Conservation (phyloP, 2,329 filamentous ascomycete species). For the Diaporthe ilicicola region DNA sequence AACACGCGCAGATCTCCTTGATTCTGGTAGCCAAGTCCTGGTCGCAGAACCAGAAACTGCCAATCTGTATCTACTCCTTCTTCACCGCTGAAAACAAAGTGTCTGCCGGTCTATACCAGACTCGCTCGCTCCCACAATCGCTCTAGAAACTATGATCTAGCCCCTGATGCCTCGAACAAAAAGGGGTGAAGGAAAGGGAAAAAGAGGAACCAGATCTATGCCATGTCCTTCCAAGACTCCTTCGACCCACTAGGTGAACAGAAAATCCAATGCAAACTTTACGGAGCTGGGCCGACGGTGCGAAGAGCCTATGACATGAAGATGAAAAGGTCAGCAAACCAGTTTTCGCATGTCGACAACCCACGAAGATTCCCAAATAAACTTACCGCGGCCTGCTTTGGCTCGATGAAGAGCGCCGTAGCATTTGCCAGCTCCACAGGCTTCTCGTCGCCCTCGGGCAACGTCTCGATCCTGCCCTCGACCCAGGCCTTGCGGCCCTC, state of each 20-base stretch:
- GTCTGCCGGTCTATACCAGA: not conserved
- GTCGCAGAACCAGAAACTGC: not conserved
- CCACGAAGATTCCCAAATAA: not conserved
- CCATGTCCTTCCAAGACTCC: constrained; percentile 9
- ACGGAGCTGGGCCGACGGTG: constrained; percentile 12
- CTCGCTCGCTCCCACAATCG: constrained; percentile 12
- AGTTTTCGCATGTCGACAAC: not conserved
- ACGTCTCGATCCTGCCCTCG: constrained; percentile 82
- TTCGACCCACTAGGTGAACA: not conserved
- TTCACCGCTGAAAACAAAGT: not conserved
- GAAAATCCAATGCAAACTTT: constrained; percentile 27
- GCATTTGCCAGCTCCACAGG: constrained; percentile 80
- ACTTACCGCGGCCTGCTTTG: constrained; percentile 80
- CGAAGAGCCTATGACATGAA: constrained; percentile 16
- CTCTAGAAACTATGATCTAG: not conserved
- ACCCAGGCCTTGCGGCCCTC: constrained; percentile 97
- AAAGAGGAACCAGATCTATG: constrained; percentile 17
- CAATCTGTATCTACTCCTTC: not conserved
- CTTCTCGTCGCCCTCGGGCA: constrained; percentile 70
- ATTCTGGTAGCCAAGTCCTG: not conserved
- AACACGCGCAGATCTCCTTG: not conserved
- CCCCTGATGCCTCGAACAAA: not conserved
- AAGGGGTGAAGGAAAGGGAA: too few species aligned
- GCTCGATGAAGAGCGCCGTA: constrained; percentile 87
- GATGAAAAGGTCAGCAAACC: constrained; percentile 5